These are phyloP conservation scores for Coemansia sp. DNA, from an alignment of 192 early-diverging fungal species.

Conservation along the genomic window DNA sequence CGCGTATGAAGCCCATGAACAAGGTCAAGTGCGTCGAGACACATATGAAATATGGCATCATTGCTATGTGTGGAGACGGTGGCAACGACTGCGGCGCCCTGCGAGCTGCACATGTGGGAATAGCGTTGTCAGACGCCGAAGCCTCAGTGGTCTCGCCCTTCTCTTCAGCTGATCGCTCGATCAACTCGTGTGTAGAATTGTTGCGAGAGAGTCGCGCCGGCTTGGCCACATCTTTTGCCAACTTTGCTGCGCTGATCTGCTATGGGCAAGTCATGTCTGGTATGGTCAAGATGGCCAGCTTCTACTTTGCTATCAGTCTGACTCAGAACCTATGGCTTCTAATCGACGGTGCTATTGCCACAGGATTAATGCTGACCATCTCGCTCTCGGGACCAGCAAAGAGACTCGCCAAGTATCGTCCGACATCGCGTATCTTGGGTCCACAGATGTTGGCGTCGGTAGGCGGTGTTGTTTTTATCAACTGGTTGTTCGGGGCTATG, in stretches of 20 bases:
- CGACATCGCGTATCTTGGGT: constrained; percentile 71
- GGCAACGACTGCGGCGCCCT: constrained; percentile 83
- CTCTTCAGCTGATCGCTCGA: constrained; percentile 61
- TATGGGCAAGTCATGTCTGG: constrained; percentile 68
- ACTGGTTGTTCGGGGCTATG: constrained; percentile 61
- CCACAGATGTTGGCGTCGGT: constrained; percentile 65
- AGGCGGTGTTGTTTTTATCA: constrained; percentile 63
- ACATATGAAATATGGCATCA: constrained; percentile 75
- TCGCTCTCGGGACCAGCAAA: constrained; percentile 58
- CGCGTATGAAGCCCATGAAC: constrained; percentile 74
- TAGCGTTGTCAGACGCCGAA: constrained; percentile 78
- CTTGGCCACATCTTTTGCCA: constrained; percentile 67
- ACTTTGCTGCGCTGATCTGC: constrained; percentile 63
- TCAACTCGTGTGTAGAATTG: constrained; percentile 71
- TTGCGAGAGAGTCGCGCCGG: constrained; percentile 68
- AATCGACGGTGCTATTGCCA: constrained; percentile 66
- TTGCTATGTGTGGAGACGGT: constrained; percentile 86
- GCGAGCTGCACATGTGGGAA: constrained; percentile 75
- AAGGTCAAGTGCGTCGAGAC: constrained; percentile 72
- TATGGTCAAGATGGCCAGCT: constrained; percentile 59
- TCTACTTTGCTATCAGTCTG: constrained; percentile 66
- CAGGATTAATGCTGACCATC: constrained; percentile 59
- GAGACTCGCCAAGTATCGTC: constrained; percentile 55
- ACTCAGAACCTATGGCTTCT: constrained; percentile 66
- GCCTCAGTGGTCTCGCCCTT: constrained; percentile 84